Base-by-base conservation (phyloP, 371 early-diverging fungal species). In the Actinomortierella ambigua region DNA sequence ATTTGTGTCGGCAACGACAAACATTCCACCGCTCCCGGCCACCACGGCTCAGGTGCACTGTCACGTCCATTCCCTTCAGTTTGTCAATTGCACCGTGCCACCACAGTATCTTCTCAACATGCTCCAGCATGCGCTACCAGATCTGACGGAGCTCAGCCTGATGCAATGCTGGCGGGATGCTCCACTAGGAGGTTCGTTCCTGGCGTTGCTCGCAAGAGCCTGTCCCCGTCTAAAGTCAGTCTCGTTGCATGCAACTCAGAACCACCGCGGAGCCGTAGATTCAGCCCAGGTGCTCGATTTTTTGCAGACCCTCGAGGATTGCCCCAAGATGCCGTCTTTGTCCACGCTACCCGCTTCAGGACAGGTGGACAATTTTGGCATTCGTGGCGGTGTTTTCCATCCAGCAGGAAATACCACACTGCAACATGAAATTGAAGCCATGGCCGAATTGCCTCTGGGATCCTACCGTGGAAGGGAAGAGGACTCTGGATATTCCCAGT, bases 71-170 rank as follows among this genome's bases (percentile, higher is more conserved):
- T 52, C 57, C 0, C 22, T 73, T 34, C 73, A 73, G 48, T 73
- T 66, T 48, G 67, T 63, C 15, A 60, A 66, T 28, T 73, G 67
- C 59, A 63, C 67, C 6, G 29, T 73, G 26, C 67, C 63, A 9
- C 67, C 73, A n/a, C 66, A 63, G 24, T 73, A 66, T 34, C 63
- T 73, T 13, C n/a, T 66, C 23, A 53, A 53, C 1, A 73, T 73
- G 73, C 62, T 66, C 9, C 73, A 63, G n/a, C 54, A 73, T 26
- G 58, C 67, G 3, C 23, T 73, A 28, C 73, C 73, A 9, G 55
- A 66, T 14, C 26, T 73, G 60, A 60, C 41, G 8, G 42, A 50
- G 0, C 9, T 73, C 18, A 56, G 56, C 46, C 22, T 73, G 48
- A 63, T 62, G 41, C 67, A 73, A 18, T 66, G 73, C 23, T 73